Percentiles rank a stretch among this genome's conserved stretches.
Conservation (phyloP, 78 protist genomes). For the Acrasis kona region DNA sequence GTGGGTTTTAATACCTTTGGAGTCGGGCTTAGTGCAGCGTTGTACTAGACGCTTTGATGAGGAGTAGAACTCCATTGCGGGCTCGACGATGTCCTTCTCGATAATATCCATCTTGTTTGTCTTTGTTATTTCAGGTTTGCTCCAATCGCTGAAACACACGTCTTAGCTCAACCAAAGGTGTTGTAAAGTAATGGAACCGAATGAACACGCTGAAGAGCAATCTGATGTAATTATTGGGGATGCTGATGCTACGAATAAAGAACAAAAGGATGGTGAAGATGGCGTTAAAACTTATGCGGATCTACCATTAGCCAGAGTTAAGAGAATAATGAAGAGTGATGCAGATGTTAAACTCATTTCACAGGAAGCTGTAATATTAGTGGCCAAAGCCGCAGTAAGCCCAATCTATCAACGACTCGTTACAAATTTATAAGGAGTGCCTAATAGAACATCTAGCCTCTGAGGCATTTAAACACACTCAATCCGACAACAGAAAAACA, state of each 20-base stretch:
- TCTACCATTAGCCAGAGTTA: background rate
- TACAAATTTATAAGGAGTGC: too few relatives aligned
- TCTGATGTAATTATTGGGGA: too few relatives aligned
- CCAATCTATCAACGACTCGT: too few relatives aligned
- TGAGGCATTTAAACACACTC: background rate
- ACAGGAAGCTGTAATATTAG: background rate
- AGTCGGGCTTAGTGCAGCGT: slow-evolving; percentile 42
- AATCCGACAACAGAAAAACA: background rate
- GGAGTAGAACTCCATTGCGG: background rate
- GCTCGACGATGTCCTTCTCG: slow-evolving; percentile 5
- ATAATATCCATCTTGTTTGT: slow-evolving; percentile 5
- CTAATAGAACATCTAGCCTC: background rate
- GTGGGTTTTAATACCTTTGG: slow-evolving; percentile 5
- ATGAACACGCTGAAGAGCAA: too few relatives aligned
- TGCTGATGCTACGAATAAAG: too few relatives aligned
- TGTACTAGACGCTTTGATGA: slow-evolving; percentile 7
- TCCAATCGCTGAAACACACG: background rate
- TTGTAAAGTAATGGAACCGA: too few relatives aligned
- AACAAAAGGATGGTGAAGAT: background rate
- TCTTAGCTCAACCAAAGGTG: background rate
- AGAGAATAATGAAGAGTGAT: background rate
- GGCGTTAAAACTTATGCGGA: background rate
- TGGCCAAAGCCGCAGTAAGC: background rate
- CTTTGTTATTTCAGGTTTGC: background rate
- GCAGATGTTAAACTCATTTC: background rate